Percentiles rank a stretch among this genome's conserved stretches.
phyloP scores from a whole-genome alignment of 192 early-diverging fungal genomes.

The Coemansia sp. region DNA sequence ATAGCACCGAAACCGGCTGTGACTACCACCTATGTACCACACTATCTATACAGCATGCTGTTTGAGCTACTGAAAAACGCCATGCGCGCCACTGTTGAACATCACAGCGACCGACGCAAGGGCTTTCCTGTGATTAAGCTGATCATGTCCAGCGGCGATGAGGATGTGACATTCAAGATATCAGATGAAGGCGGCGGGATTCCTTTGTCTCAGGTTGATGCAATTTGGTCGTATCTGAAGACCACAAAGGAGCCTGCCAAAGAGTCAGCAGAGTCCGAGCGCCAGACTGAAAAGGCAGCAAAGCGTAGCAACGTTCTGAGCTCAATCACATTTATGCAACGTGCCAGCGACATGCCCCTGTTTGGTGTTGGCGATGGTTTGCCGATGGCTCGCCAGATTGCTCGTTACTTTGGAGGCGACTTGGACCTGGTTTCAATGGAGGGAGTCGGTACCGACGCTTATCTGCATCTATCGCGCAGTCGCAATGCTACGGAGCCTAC shows the following conservation, averaged over 20 bases:
- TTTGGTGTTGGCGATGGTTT: constrained; percentile 46
- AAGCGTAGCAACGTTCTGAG: constrained; percentile 23
- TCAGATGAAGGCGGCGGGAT: constrained; percentile 67
- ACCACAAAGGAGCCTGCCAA: constrained; percentile 24
- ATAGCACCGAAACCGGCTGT: constrained; percentile 50
- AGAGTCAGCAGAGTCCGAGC: not conserved
- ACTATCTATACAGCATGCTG: constrained; percentile 59
- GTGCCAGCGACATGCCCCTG: constrained; percentile 34
- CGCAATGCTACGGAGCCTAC: constrained; percentile 35
- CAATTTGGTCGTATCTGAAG: constrained; percentile 58
- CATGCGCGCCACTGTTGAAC: constrained; percentile 56
- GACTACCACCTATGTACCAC: constrained; percentile 59
- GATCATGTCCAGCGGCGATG: constrained; percentile 57
- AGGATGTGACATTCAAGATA: constrained; percentile 66
- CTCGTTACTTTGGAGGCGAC: constrained; percentile 67
- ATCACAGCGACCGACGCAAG: constrained; percentile 24
- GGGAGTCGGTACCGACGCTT: constrained; percentile 63
- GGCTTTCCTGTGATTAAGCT: constrained; percentile 56
- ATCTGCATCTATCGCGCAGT: constrained; percentile 53
- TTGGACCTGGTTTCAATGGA: constrained; percentile 66
- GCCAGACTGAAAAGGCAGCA: constrained; percentile 7
- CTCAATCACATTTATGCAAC: constrained; percentile 38
- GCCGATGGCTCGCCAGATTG: constrained; percentile 58
- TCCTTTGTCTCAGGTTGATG: constrained; percentile 56
- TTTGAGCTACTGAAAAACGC: constrained; percentile 63